Evolutionary conservation across 345 rosid species (phyloP), one percentile per base, ranked within the genome.

Genomic region (Jatropha curcas): DNA sequence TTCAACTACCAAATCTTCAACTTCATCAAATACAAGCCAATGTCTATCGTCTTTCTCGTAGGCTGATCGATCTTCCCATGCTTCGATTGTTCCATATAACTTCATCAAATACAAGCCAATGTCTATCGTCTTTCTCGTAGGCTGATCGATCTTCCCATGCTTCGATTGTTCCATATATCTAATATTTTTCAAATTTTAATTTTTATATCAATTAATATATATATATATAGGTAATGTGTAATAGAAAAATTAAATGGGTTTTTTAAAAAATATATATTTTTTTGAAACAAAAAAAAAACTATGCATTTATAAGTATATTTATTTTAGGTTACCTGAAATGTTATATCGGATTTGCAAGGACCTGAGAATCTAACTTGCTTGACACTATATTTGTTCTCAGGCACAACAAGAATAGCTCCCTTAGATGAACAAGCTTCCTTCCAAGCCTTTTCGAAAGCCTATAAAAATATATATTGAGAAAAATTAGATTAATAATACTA

Each of bases 401-500:
- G 89, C 68, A 90, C 82, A 74, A 80, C 78, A 46, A 94, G 71
- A 24, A 78, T 81, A 43, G 75, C 87, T 56, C 62, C 77, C 56
- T 79, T 45, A 16, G 83, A 71, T 8, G 93, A 82, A 72, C 97
- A 94, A 13, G 93, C 96, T 78, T 71, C 83, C 25, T 88, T 73
- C 98, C 98, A 94, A 1, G 93, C 97, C 78, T 82, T 76, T 74
- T 75, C n/a, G 70, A 94, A 88, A 55, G 90, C 92, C 97, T 90
- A 82, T 51, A 68, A 62, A 22, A 10, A 30, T 58, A 60, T 19
- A 13, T 6, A 6, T 39, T 39, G 7, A n/a, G 14, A 53, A 20
- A 14, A 27, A 59, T 30, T 17, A 60, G 19, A 5, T 2, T 17
- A 14, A 6, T 7, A 20, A n/a, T 8, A 53, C 6, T 25, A 53